Base-by-base conservation (phyloP, 2,329 filamentous ascomycete species). In the Periglandula ipomoeae region DNA sequence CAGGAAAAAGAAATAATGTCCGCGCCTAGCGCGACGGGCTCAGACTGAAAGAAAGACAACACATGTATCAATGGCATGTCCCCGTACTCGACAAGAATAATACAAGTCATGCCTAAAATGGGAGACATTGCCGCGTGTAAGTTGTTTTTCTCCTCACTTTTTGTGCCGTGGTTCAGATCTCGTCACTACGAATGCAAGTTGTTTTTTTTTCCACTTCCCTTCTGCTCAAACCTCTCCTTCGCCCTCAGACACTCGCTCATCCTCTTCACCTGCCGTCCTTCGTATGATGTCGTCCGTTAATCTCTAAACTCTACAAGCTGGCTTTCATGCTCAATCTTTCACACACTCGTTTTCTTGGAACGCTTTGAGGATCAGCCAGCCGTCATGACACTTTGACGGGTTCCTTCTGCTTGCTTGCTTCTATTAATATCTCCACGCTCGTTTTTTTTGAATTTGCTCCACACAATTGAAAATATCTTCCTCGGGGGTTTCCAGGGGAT, bases 1-100 rank as follows among this genome's bases (percentile, higher is more conserved):
- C 19, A 20, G 4, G 5, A 39, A 39, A 39, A 27, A 24, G 3
- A 26, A 24, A 24, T 5, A 7, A 13, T 6, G 15, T n/a, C 20
- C 39, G 5, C 13, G n/a, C 27, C 24, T 39, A 30, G 44, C 32
- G 44, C 23, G 34, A 46, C 13, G 17, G 13, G 35, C 8, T 6
- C 11, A 7, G 13, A 32, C 17, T 6, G 5, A 9, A 23, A 8
- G 13, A 32, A 34, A 34, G 26, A 47, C 45, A 41, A 19, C n/a
- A 19, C 44, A 37, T 38, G 20, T 23, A 19, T 20, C 32, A 23
- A 48, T 49, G 47, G 47, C 19, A 27, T 45, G 47, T 41, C 24
- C 2, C 32, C 30, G 19, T 19, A 22, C n/a, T 44, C 32, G n/a
- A 26, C 46, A 38, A 15, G 39, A 15, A 27, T 17, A 41, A 23